Evolutionary conservation across 2,329 filamentous ascomycete species (phyloP).

Genomic region (Cadophora sp.): DNA sequence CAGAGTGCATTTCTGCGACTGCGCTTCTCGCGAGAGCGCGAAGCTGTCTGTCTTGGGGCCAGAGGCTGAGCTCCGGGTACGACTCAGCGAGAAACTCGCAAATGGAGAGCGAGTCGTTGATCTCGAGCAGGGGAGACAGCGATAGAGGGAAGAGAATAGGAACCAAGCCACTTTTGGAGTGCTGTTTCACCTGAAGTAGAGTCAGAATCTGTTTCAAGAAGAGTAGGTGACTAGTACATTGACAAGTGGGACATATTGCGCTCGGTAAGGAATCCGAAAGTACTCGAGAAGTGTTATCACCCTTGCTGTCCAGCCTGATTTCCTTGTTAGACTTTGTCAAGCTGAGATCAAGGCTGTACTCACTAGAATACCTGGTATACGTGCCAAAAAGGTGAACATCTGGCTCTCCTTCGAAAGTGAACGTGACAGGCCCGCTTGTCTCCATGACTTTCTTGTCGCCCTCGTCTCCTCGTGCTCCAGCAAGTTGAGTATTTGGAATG

Average conservation of each 20-base stretch:
- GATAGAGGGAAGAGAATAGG: conserved; percentile 48
- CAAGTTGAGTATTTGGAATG: not conserved
- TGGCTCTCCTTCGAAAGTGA: not conserved
- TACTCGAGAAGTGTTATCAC: conserved; percentile 28
- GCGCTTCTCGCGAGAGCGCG: conserved; percentile 26
- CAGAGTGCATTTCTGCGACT: conserved; percentile 32
- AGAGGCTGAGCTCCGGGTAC: conserved; percentile 47
- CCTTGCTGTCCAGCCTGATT: conserved; percentile 28
- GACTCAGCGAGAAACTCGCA: conserved; percentile 54
- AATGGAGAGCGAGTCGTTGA: conserved; percentile 58
- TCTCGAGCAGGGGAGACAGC: conserved; percentile 36
- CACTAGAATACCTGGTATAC: conserved; percentile 29
- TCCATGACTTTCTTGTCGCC: not conserved
- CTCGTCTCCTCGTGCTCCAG: not conserved
- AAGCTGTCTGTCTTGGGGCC: conserved; percentile 46
- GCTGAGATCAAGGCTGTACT: not conserved
- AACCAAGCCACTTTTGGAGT: conserved; percentile 51
- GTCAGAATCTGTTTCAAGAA: conserved; percentile 2
- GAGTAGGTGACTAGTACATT: not conserved
- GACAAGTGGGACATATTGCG: conserved; percentile 7
- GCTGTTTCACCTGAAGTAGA: conserved; percentile 15
- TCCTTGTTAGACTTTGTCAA: not conserved
- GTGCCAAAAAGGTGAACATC: conserved; percentile 25
- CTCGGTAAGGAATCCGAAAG: conserved; percentile 25
- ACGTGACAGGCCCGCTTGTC: not conserved